Evolutionary conservation across 2,329 filamentous ascomycete genomes (phyloP).

Genomic region (Lasiodiplodia sp.): DNA sequence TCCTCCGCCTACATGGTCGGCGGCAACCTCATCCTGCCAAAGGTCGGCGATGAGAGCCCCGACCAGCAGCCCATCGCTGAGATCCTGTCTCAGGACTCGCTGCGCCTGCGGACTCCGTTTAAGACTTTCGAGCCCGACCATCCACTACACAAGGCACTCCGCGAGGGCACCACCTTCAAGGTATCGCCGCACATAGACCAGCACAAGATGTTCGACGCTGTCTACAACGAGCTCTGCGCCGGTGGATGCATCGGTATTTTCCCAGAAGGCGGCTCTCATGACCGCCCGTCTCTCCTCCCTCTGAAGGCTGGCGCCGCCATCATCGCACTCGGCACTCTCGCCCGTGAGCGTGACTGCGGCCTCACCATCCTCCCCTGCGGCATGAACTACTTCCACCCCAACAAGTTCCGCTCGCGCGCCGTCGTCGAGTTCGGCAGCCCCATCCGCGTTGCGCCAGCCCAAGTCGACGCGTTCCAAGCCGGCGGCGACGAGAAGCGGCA

Average conservation of each 20-base stretch:
- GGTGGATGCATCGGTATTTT: conserved; percentile 32
- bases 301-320: conserved; percentile 30
- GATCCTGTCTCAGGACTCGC: conserved; percentile 19
- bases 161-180: conserved; percentile 27
- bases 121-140: conserved; percentile 20
- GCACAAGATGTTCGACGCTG: conserved; percentile 30
- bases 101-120: conserved; percentile 22
- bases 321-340: conserved; percentile 28
- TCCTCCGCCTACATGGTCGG: conserved; percentile 19
- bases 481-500: conserved; percentile 24
- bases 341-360: conserved; percentile 15
- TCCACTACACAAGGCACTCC: conserved; percentile 14
- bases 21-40: conserved; percentile 19
- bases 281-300: conserved; percentile 28
- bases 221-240: conserved; percentile 23
- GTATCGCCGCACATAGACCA: conserved; percentile 31
- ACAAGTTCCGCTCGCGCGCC: conserved; percentile 30
- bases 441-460: conserved; percentile 18
- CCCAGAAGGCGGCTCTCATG: conserved; percentile 32
- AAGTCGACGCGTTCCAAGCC: conserved; percentile 17
- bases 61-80: conserved; percentile 29
- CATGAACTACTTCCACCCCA: conserved; percentile 31
- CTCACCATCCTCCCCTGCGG: conserved; percentile 27
- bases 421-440: conserved; percentile 30
- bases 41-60: conserved; percentile 17